Evolutionary conservation across 257 asterid genomes (phyloP), one percentile per base, ranked within the genome.

Genomic region (Euphrasia confusa): DNA sequence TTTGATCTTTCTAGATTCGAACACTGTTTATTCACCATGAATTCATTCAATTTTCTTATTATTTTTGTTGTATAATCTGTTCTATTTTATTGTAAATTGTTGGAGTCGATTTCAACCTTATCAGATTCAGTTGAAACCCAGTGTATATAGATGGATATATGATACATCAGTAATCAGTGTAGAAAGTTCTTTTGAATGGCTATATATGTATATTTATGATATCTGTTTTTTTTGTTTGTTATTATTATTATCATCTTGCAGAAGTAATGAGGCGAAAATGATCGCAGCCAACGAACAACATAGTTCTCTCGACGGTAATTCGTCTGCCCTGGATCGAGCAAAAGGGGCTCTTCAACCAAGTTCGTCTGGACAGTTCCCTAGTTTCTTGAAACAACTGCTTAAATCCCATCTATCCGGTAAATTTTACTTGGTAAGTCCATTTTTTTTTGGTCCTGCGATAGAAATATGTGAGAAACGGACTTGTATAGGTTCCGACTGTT

Each of bases 361-460:
- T 42, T 64, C 78, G 48, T 62, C 75, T 13, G 42, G 72, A 5
- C 66, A 59, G 7, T 80, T 67, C 72, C 87, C 85, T 52, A 78
- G 80, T 59, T 77, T 83, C 60, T 68, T 76, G 42, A 80, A 83
- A 65, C 67, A 21, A 28, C 73, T 85, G 94, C 81, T 73, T 54
- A 78, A 65, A 75, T 80, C 88, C 49, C 90, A 83, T 72, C 77
- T 83, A 13, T 77, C 81, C 9, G 78, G 80, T 21, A 82, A 81
- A 57, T 85, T 77, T 75, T 79, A 84, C 78, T 65, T 85, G 87
- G 94, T 85, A 69, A 70, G 87, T 72, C 18, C 61, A 10, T 30
- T 47, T 35, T 39, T 30, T 39, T 14, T 50, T 18, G 8, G 21
- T 44, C 54, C 45, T 58, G 9, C 42, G 3, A 10, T 72, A 32